Evolutionary conservation across 2,329 filamentous ascomycete genomes (phyloP).

Genomic region (Aquanectria penicillioides): DNA sequence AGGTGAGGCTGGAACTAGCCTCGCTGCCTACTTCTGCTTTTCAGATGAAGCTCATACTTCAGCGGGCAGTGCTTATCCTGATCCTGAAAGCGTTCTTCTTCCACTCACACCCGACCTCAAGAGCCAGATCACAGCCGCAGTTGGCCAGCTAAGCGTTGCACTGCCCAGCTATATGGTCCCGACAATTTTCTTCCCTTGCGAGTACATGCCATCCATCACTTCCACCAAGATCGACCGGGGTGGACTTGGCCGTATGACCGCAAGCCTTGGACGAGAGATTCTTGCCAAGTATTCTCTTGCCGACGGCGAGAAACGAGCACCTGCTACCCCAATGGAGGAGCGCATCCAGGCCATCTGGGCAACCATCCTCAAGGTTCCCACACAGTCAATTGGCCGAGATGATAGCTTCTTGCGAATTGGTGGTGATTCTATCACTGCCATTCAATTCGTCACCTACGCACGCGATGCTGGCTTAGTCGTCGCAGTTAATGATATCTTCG

Average conservation of each 20-base stretch:
- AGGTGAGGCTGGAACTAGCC: not conserved
- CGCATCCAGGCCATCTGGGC: constrained; percentile 47
- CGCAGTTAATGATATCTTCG: constrained; percentile 4
- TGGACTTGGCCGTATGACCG: not conserved
- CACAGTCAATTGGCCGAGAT: constrained; percentile 28
- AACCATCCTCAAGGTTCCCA: constrained; percentile 39
- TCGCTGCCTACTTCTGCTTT: not conserved
- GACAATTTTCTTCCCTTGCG: not conserved
- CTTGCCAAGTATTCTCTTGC: constrained; percentile 19
- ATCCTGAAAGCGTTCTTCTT: not conserved
- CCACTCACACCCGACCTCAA: not conserved
- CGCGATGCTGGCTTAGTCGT: not conserved
- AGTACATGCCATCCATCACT: not conserved
- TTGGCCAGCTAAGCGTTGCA: not conserved
- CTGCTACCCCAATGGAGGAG: not conserved
- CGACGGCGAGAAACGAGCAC: not conserved
- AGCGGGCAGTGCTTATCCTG: not conserved
- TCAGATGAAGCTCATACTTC: not conserved
- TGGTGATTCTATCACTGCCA: constrained; percentile 17
- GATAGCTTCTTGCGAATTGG: constrained; percentile 6
- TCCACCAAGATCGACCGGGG: not conserved
- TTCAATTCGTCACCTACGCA: constrained; percentile 33
- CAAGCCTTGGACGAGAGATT: constrained; percentile 13
- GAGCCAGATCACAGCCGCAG: not conserved
- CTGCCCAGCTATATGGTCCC: not conserved